Conservation (phyloP, 768 basidiomycete genomes). For the Leccinum barrowsii region DNA sequence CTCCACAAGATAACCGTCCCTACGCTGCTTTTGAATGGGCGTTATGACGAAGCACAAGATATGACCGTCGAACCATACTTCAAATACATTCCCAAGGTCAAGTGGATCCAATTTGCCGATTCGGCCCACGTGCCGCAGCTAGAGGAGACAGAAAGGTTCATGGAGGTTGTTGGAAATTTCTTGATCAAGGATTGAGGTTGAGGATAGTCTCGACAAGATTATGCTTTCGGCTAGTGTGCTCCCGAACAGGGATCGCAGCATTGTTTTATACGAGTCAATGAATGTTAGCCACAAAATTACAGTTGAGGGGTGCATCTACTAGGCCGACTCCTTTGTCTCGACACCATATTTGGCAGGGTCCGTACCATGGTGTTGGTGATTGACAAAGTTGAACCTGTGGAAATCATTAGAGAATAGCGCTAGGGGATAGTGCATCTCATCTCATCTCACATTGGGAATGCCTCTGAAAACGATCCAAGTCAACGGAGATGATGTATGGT, state of each 20-base stretch:
- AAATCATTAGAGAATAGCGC: conserved; percentile 6
- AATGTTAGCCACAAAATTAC: conserved; percentile 7
- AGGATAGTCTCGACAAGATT: neutral
- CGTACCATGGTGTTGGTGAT: conserved; percentile 83
- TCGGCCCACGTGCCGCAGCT: conserved; percentile 36
- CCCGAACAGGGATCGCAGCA: neutral
- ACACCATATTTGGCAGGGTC: conserved; percentile 78
- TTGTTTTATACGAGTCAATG: neutral
- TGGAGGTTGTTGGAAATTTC: conserved; percentile 32
- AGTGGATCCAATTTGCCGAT: conserved; percentile 36
- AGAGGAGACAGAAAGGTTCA: conserved; percentile 36
- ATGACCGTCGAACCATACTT: conserved; percentile 33
- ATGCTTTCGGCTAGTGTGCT: neutral
- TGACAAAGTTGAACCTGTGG: conserved; percentile 91
- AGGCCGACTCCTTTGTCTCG: conserved; percentile 25
- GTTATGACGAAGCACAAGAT: conserved; percentile 36
- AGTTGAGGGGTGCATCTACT: conserved; percentile 14
- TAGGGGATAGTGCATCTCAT: neutral
- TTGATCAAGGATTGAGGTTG: conserved; percentile 15
- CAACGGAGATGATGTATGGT: conserved; percentile 4
- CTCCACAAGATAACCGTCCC: conserved; percentile 32
- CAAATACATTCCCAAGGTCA: conserved; percentile 28
- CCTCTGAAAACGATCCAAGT: conserved; percentile 39
- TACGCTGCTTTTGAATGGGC: conserved; percentile 36
- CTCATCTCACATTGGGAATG: conserved; percentile 68